Base-by-base conservation (phyloP, 768 basidiomycete genomes). In the Macrolepiota fuliginosa region DNA sequence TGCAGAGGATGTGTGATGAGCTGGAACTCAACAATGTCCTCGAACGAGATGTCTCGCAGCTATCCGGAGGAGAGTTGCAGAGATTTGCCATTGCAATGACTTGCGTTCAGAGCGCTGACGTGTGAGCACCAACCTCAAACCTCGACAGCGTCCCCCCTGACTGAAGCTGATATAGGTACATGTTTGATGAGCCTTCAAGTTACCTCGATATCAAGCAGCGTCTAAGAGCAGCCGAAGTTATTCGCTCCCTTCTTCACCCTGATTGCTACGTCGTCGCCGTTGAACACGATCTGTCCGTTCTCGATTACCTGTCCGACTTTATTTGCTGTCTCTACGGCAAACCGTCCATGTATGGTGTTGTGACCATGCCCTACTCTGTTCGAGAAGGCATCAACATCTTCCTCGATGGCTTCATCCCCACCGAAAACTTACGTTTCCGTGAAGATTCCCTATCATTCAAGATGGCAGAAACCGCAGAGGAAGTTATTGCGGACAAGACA, bases 321-420 rank as follows among this genome's bases (percentile, higher is more conserved):
- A 89, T 99, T 72, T 99, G 97, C 76, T 94, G 92, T 76, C 75
- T 99, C 37, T 99, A 99, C 76, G 97, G 97, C 67, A 96, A 95
- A 74, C 94, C 95, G 2, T 93, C 92, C 2, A 92, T 94, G 86
- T 98, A 97, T 69, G 95, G 97, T 72, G 97, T 99, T 35, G 97
- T 98, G 12, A 99, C 97, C 4, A 96, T 98, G 94, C 97, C 97
- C 39, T 94, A 88, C 71, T 97, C 96, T 29, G 96, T 98, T 62
- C 88, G 97, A 63, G 97, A 99, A 90, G 95, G 96, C 66, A 98
- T 99, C 80, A 99, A 99, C 76, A 98, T 98, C 71, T 99, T 99
- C 86, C 81, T 99, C 62, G 97, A 99, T 69, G 97, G 97, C 45
- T 95, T 94, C 79, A 94, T 99, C 66, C 97, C 97, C 4, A 98